A percentile compares a stretch with the other conserved stretches of the same genome.
Conservation (phyloP, 768 basidiomycete genomes). For the Mycena crocata region DNA sequence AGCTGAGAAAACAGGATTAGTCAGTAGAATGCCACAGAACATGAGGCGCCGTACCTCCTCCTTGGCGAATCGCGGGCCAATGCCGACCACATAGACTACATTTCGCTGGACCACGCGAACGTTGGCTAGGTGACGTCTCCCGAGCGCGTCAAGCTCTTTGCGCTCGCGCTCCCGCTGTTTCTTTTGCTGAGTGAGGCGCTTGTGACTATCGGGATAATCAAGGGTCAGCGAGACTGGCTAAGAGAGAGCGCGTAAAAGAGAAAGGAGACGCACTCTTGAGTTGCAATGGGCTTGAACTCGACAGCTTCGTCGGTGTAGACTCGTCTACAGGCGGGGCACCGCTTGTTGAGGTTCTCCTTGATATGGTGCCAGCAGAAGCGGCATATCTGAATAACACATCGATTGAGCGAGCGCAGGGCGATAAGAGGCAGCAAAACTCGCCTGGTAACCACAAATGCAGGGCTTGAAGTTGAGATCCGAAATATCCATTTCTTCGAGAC, state of each 20-base stretch:
- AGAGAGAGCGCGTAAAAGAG: slow-evolving; percentile 28
- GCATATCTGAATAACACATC: slow-evolving; percentile 78
- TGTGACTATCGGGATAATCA: slow-evolving; percentile 69
- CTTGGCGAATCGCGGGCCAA: slow-evolving; percentile 93
- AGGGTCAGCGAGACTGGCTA: slow-evolving; percentile 24
- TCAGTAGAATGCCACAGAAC: slow-evolving; percentile 25
- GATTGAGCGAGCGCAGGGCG: slow-evolving; percentile 20
- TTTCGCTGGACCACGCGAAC: slow-evolving; percentile 97
- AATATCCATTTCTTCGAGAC: slow-evolving; percentile 98
- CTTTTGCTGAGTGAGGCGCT: slow-evolving; percentile 95
- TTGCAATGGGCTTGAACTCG: slow-evolving; percentile 94
- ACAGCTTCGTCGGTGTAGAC: slow-evolving; percentile 93
- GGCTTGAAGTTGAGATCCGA: slow-evolving; percentile 99
- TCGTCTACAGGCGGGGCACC: slow-evolving; percentile 96
- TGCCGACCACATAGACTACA: slow-evolving; percentile 95
- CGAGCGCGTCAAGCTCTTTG: slow-evolving; percentile 91
- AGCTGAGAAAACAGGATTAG: slow-evolving; percentile 59
- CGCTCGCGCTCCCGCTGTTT: slow-evolving; percentile 94
- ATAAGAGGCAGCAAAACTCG: slow-evolving; percentile 40
- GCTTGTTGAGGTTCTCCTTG: slow-evolving; percentile 93
- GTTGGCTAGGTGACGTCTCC: slow-evolving; percentile 88
- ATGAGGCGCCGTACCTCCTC: slow-evolving; percentile 80
- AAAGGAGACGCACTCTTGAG: slow-evolving; percentile 84
- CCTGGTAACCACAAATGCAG: slow-evolving; percentile 99
- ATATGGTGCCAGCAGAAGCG: slow-evolving; percentile 99